These are phyloP conservation scores for Corymbia calophylla DNA, from an alignment of 441 rosid genomes.

Conservation along the genomic window DNA sequence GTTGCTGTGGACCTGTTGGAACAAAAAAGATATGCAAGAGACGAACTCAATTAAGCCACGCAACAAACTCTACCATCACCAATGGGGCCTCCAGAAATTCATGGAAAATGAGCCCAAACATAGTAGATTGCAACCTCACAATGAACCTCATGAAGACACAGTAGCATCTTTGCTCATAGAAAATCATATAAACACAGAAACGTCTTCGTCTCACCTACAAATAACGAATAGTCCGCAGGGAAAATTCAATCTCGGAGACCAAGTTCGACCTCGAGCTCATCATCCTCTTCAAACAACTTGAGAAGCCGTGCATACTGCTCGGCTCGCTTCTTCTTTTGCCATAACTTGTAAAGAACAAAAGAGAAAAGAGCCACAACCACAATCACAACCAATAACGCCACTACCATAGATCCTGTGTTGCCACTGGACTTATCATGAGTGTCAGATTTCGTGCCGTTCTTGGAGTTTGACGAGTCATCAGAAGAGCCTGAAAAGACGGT, in stretches of 20 bases:
- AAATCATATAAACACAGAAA: neutral
- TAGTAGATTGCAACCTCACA: neutral
- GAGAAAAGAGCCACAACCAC: slow-evolving; percentile 47
- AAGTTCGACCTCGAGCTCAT: slow-evolving; percentile 95
- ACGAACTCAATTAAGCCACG: neutral
- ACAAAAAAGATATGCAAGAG: neutral
- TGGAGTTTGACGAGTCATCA: slow-evolving; percentile 37
- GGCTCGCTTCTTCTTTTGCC: slow-evolving; percentile 97
- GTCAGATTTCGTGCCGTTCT: slow-evolving; percentile 30
- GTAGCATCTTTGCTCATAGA: neutral
- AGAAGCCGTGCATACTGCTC: slow-evolving; percentile 92
- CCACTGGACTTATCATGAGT: slow-evolving; percentile 30
- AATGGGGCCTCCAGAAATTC: neutral
- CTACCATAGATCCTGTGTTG: slow-evolving; percentile 40
- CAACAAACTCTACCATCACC: neutral
- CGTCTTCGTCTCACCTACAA: slow-evolving; percentile 15
- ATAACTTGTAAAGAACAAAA: slow-evolving; percentile 64
- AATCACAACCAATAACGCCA: slow-evolving; percentile 38
- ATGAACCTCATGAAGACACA: neutral
- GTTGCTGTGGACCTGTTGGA: neutral
- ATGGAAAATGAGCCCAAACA: neutral
- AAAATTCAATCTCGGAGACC: slow-evolving; percentile 73
- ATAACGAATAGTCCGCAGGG: neutral
- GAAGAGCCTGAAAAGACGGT: slow-evolving; percentile 34
- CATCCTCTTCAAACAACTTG: slow-evolving; percentile 97